These are phyloP conservation scores for Boletellus deceptivus DNA, from an alignment of 1,284 basidiomycete species.

Conservation along the genomic window DNA sequence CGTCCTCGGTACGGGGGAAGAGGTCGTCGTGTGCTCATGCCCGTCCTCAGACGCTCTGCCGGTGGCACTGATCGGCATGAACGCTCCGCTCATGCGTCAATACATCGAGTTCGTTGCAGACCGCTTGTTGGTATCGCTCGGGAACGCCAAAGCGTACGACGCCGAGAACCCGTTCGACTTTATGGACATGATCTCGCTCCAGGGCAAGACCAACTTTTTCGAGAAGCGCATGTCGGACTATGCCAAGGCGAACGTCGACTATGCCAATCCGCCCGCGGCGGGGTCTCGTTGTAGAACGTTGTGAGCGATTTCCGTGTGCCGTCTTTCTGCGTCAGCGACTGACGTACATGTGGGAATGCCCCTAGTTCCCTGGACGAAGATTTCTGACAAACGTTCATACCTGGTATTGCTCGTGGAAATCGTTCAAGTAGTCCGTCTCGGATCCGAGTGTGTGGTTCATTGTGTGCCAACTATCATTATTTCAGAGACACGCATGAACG, in stretches of 20 bases:
- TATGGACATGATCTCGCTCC: constrained; percentile 91
- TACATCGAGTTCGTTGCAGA: constrained; percentile 99
- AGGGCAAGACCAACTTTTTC: constrained; percentile 78
- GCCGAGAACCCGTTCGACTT: constrained; percentile 79
- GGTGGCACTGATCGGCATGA: constrained; percentile 80
- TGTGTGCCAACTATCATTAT: too few relatives aligned
- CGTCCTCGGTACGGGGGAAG: constrained; percentile 20
- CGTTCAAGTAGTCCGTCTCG: too few relatives aligned
- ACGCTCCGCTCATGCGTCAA: constrained; percentile 80
- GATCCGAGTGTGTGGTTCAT: too few relatives aligned
- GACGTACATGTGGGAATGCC: not conserved
- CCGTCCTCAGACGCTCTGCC: constrained; percentile 41
- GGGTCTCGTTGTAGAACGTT: not conserved
- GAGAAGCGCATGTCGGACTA: constrained; percentile 88
- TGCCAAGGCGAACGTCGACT: constrained; percentile 7
- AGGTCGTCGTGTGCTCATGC: not conserved
- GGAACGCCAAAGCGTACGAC: constrained; percentile 79
- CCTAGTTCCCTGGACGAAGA: not conserved
- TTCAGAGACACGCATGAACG: too few relatives aligned
- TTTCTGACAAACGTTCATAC: not conserved
- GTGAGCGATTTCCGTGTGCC: not conserved
- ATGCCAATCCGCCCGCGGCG: not conserved
- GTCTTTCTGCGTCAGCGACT: not conserved
- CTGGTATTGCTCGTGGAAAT: too few relatives aligned
- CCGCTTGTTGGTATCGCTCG: constrained; percentile 81